phyloP scores from a whole-genome alignment of 495 filamentous ascomycete genomes.

The Tuber aestivum region DNA sequence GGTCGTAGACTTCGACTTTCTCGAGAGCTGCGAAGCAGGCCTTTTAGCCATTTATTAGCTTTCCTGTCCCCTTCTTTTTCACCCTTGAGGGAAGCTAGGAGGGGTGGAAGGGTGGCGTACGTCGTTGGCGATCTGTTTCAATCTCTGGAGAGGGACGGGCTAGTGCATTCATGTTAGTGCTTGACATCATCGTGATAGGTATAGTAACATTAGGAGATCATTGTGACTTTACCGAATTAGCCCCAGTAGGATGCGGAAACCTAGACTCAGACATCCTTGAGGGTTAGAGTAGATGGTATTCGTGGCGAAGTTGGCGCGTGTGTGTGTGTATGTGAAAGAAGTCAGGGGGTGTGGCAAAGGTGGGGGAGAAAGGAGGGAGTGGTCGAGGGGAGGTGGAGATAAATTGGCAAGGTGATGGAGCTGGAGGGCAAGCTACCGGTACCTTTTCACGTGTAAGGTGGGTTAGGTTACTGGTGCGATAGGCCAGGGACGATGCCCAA shows the following conservation, averaged over 20 bases:
- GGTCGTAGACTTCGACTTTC: slow-evolving; percentile 68
- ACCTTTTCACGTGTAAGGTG: not conserved
- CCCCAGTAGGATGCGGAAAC: not conserved
- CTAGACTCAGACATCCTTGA: not conserved
- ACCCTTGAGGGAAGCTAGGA: not conserved
- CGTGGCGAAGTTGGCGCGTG: not conserved
- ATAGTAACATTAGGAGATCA: not conserved
- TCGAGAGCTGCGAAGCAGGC: slow-evolving; percentile 75
- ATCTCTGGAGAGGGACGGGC: slow-evolving; percentile 69
- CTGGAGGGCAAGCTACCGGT: not conserved
- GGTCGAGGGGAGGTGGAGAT: not conserved
- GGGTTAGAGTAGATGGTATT: not conserved
- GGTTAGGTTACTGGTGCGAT: not conserved
- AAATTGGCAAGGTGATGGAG: not conserved
- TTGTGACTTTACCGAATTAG: not conserved
- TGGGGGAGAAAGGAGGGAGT: not conserved
- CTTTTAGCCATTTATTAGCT: slow-evolving; percentile 47
- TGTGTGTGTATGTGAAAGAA: not conserved
- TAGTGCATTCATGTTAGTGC: slow-evolving; percentile 40
- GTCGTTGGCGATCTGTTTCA: slow-evolving; percentile 76
- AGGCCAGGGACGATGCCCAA: not conserved
- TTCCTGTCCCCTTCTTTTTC: slow-evolving; percentile 6
- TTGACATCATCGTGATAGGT: not conserved
- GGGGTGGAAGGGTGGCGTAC: slow-evolving; percentile 50
- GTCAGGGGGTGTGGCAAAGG: not conserved